phyloP scores from a whole-genome alignment of 768 basidiomycete species.

The Hericium coralloides region DNA sequence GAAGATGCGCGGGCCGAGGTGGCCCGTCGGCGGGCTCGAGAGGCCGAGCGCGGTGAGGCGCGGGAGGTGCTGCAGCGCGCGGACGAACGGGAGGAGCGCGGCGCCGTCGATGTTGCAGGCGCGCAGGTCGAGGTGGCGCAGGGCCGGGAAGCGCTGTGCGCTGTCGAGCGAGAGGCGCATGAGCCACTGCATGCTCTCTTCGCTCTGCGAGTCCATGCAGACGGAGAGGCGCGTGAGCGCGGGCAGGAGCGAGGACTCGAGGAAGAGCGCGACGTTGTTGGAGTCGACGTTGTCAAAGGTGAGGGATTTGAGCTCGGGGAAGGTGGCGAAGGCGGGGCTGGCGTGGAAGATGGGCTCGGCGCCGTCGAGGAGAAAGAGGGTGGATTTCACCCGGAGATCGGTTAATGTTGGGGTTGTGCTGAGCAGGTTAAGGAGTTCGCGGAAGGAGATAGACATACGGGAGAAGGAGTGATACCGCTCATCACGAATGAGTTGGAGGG shows the following conservation, averaged over 20 bases:
- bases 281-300: conserved; percentile 20
- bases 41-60: conserved; percentile 21
- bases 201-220: conserved; percentile 17
- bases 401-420: conserved; percentile 14
- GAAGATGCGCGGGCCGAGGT: conserved; percentile 20
- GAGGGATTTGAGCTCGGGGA: conserved; percentile 16
- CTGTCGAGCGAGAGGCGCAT: conserved; percentile 15
- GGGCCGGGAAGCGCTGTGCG: conserved; percentile 13
- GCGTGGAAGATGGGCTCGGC: conserved; percentile 18
- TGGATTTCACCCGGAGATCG: conserved; percentile 18
- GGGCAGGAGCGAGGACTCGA: conserved; percentile 20
- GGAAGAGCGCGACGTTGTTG: conserved; percentile 20
- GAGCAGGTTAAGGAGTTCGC: conserved; percentile 16
- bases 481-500: conserved; percentile 19
- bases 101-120: conserved; percentile 23
- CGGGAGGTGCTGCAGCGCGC: conserved; percentile 20
- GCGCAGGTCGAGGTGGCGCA: conserved; percentile 22
- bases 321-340: conserved; percentile 7
- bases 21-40: conserved; percentile 18
- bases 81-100: conserved; percentile 21
- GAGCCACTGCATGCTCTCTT: conserved; percentile 24
- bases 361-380: conserved; percentile 18
- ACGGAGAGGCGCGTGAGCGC: conserved; percentile 17
- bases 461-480: conserved; percentile 16
- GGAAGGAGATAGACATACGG: conserved; percentile 19